Percentiles rank a stretch among this genome's conserved stretches.
These are phyloP conservation scores for Plectosphaerella sp. DNA, from an alignment of 2,329 filamentous ascomycete genomes.

Conservation along the genomic window DNA sequence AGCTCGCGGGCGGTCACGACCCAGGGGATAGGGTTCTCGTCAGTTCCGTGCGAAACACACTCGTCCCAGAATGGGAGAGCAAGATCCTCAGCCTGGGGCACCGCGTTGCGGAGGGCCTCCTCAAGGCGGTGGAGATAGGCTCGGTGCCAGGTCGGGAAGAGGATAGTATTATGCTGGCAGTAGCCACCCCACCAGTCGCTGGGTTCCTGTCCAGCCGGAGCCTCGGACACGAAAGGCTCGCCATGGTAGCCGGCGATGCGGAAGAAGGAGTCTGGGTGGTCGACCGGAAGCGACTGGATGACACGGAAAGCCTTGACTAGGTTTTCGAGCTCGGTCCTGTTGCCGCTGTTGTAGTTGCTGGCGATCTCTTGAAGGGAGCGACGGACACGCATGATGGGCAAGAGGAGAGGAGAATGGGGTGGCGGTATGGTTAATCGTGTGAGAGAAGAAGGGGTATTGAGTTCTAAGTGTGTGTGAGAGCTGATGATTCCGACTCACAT, in stretches of 20 bases:
- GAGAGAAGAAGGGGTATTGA: no score
- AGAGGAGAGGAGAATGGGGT: no score
- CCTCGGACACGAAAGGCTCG: conserved; percentile 18
- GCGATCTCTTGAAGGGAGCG: neutral
- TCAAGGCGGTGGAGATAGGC: conserved; percentile 20
- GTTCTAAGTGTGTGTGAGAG: no score
- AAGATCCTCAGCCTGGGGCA: conserved; percentile 5
- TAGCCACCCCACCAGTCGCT: conserved; percentile 21
- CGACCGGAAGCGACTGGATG: conserved; percentile 2
- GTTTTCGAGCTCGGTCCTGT: neutral
- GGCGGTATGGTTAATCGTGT: no score
- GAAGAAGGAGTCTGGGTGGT: conserved; percentile 19
- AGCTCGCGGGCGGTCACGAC: neutral
- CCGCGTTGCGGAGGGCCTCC: conserved; percentile 11
- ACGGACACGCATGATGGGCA: neutral
- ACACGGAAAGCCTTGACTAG: conserved; percentile 1
- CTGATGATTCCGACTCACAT: no score
- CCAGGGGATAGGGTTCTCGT: neutral
- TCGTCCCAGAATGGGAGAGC: conserved; percentile 19
- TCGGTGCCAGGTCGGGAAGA: conserved; percentile 24
- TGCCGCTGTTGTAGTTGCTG: neutral
- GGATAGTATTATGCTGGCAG: conserved; percentile 22
- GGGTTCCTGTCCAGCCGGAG: conserved; percentile 4
- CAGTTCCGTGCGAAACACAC: neutral
- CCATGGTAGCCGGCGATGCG: conserved; percentile 21